Conservation (phyloP, 1,139 yeast species). For the Zygosaccharomyces pseudobailii region DNA sequence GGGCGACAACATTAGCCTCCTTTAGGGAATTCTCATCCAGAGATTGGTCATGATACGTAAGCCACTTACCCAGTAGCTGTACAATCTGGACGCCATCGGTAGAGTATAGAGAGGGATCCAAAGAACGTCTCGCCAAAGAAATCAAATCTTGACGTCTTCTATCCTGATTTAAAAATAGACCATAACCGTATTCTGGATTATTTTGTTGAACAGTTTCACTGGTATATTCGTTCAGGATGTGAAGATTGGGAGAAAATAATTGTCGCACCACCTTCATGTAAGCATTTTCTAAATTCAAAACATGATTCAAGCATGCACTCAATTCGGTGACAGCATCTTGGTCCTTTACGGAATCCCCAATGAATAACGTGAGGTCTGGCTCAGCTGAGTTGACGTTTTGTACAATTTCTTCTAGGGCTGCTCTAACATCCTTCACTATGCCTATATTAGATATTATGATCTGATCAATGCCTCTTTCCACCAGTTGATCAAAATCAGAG, state of each 20-base stretch:
- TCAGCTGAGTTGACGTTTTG: slow-evolving; percentile 47
- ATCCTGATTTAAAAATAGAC: slow-evolving; percentile 59
- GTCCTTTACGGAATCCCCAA: slow-evolving; percentile 44
- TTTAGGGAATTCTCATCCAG: slow-evolving; percentile 34
- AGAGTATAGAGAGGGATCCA: slow-evolving; percentile 47
- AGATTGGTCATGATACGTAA: slow-evolving; percentile 40
- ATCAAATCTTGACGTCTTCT: slow-evolving; percentile 48
- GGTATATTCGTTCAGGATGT: slow-evolving; percentile 55
- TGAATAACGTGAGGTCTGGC: slow-evolving; percentile 61
- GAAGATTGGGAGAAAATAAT: slow-evolving; percentile 51
- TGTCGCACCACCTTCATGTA: slow-evolving; percentile 73
- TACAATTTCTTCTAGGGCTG: slow-evolving; percentile 47
- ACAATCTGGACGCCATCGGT: slow-evolving; percentile 46
- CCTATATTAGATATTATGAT: slow-evolving; percentile 51
- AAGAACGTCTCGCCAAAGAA: slow-evolving; percentile 44
- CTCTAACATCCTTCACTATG: slow-evolving; percentile 46
- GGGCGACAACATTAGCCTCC: slow-evolving; percentile 30
- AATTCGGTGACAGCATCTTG: slow-evolving; percentile 10
- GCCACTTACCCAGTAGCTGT: slow-evolving; percentile 66
- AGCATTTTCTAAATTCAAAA: slow-evolving; percentile 61
- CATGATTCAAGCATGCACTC: slow-evolving; percentile 37
- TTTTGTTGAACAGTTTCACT: slow-evolving; percentile 41
- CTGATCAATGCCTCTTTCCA: slow-evolving; percentile 46
- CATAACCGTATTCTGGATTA: slow-evolving; percentile 85
- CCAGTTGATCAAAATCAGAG: slow-evolving; percentile 48